Percentiles rank a stretch among this genome's conserved stretches.
These are phyloP conservation scores for Leishmania turanica DNA, from an alignment of 208 protist species.

Conservation along the genomic window DNA sequence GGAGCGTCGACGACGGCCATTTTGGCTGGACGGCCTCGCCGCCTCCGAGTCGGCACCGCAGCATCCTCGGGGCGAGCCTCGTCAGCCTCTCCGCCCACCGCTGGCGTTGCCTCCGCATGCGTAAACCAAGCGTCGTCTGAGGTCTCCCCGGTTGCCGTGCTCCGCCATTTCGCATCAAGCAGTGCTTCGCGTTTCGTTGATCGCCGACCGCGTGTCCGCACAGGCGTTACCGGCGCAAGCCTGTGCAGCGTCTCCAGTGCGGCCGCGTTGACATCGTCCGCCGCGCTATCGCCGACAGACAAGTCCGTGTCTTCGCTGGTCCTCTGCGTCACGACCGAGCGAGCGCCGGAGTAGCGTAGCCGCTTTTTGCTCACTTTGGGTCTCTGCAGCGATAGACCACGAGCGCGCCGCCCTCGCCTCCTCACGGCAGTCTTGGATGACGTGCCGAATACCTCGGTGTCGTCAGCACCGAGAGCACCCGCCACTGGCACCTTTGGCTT, in stretches of 20 bases:
- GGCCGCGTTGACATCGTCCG: conserved; percentile 5
- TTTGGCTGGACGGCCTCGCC: not conserved
- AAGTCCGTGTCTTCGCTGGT: not conserved
- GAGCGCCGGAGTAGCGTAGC: not conserved
- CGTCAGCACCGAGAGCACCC: not conserved
- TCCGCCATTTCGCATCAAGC: not conserved
- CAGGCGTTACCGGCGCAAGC: not conserved
- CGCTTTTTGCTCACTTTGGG: not conserved
- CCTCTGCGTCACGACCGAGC: not conserved
- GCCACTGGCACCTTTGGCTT: not conserved
- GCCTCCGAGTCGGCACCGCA: not conserved
- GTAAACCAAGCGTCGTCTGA: conserved; percentile 13
- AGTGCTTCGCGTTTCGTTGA: not conserved
- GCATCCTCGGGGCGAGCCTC: not conserved
- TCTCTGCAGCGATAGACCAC: not conserved
- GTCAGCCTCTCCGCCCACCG: not conserved
- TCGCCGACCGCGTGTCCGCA: conserved; percentile 3
- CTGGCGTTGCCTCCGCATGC: not conserved
- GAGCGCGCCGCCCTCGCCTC: not conserved
- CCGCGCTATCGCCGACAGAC: not conserved
- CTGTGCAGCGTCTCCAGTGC: not conserved
- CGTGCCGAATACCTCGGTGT: too few relatives aligned
- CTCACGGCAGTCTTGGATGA: not conserved
- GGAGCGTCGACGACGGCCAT: not conserved
- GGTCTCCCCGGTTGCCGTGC: not conserved